Evolutionary conservation across 495 filamentous ascomycete species (phyloP).

Genomic region (Penicillium alfredii): DNA sequence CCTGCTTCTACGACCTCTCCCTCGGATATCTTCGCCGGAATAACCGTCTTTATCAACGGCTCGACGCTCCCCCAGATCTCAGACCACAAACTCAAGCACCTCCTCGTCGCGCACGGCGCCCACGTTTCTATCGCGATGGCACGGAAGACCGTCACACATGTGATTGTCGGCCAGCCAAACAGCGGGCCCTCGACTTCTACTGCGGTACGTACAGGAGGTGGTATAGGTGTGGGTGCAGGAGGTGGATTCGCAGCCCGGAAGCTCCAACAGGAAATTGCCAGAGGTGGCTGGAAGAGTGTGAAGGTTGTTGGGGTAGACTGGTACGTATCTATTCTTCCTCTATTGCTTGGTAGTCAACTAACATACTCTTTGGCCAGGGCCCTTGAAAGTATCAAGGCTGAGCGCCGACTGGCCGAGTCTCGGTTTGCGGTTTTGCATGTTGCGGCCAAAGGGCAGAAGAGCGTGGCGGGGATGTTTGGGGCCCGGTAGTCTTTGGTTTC

Average conservation of each 20-base stretch:
- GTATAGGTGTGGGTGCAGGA: conserved; percentile 53
- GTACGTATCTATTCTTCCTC: conserved; percentile 41
- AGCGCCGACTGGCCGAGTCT: conserved; percentile 67
- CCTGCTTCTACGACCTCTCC: not conserved
- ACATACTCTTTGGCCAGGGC: no score
- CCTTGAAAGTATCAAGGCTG: conserved; percentile 70
- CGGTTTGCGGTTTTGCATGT: conserved; percentile 59
- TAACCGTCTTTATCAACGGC: conserved; percentile 83
- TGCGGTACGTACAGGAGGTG: conserved; percentile 21
- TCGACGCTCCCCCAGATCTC: conserved; percentile 74
- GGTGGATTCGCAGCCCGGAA: conserved; percentile 78
- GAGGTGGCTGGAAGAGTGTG: conserved; percentile 53
- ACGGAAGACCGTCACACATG: conserved; percentile 73
- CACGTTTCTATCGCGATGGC: conserved; percentile 60
- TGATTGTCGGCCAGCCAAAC: conserved; percentile 67
- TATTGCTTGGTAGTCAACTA: no score
- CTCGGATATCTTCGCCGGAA: conserved; percentile 53
- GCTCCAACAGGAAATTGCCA: conserved; percentile 71
- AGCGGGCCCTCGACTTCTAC: no score
- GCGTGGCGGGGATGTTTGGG: conserved; percentile 50
- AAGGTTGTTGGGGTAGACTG: conserved; percentile 82
- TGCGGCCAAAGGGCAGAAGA: conserved; percentile 54
- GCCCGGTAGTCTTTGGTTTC: conserved; percentile 1
- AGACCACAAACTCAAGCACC: conserved; percentile 78
- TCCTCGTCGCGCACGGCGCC: conserved; percentile 70